These are phyloP conservation scores for Sporobolomyces pararoseus DNA, from an alignment of 768 basidiomycete species.

Conservation along the genomic window DNA sequence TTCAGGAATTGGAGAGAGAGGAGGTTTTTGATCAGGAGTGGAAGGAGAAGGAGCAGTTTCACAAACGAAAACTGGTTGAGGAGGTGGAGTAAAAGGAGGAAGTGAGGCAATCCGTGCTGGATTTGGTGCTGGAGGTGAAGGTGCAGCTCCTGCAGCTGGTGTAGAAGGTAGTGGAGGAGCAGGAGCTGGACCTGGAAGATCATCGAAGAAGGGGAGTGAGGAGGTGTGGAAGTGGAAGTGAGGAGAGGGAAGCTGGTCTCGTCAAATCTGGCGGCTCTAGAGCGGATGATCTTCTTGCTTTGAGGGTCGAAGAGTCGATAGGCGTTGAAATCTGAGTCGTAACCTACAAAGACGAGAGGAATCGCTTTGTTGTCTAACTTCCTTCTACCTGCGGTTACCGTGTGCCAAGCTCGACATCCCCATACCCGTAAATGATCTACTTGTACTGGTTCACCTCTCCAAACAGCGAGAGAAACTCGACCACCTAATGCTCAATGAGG, in stretches of 20 bases:
- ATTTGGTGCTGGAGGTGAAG: too few relatives aligned
- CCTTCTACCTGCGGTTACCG: neutral
- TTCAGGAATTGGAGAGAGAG: neutral
- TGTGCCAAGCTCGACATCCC: neutral
- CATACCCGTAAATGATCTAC: neutral
- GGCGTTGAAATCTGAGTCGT: slow-evolving; percentile 1
- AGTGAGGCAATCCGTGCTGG: too few relatives aligned
- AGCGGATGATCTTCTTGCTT: neutral
- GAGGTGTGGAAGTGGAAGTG: too few relatives aligned
- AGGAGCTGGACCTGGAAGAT: too few relatives aligned
- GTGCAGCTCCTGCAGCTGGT: too few relatives aligned
- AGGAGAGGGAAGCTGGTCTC: slow-evolving; percentile 16
- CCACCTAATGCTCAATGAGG: neutral
- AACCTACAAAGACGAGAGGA: slow-evolving; percentile 9
- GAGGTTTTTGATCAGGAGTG: neutral
- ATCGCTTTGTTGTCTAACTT: neutral
- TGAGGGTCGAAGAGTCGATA: slow-evolving; percentile 13
- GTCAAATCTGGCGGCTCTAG: slow-evolving; percentile 2
- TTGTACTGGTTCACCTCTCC: neutral
- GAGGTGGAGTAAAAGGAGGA: too few relatives aligned
- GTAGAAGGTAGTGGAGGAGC: too few relatives aligned
- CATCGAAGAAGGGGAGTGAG: too few relatives aligned
- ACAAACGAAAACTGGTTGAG: too few relatives aligned
- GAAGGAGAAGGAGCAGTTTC: neutral
- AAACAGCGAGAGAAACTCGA: neutral